phyloP scores from a whole-genome alignment of 2,329 filamentous ascomycete species.

The Lachnellula subtilissima region DNA sequence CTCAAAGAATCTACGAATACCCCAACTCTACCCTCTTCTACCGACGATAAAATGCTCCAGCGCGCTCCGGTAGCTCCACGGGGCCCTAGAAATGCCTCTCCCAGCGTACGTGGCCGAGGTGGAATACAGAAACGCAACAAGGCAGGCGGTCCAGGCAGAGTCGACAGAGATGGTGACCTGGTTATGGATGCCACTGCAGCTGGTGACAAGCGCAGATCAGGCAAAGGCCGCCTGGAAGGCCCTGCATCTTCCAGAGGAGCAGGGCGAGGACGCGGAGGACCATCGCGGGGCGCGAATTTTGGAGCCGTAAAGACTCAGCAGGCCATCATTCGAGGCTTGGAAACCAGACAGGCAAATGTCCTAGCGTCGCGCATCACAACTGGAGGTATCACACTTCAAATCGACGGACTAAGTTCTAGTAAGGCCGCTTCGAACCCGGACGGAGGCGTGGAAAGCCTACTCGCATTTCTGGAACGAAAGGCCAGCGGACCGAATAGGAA shows the following conservation, averaged over 20 bases:
- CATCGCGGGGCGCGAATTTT: conserved; percentile 29
- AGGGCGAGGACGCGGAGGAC: conserved; percentile 30
- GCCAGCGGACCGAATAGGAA: conserved; percentile 43
- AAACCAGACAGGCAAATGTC: conserved; percentile 28
- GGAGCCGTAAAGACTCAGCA: conserved; percentile 23
- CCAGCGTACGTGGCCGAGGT: conserved; percentile 34
- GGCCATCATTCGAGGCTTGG: conserved; percentile 36
- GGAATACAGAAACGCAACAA: conserved; percentile 46
- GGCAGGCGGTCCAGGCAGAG: conserved; percentile 34
- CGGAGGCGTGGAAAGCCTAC: conserved; percentile 59
- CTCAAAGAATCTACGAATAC: not conserved
- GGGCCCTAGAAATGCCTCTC: conserved; percentile 24
- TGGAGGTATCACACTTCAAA: conserved; percentile 28
- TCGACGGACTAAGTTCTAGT: conserved; percentile 63
- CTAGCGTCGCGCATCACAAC: conserved; percentile 23
- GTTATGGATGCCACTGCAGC: conserved; percentile 47
- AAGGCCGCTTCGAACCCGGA: conserved; percentile 63
- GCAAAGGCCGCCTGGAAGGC: conserved; percentile 20
- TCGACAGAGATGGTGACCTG: conserved; percentile 58
- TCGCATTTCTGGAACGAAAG: conserved; percentile 69
- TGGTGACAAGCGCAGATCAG: conserved; percentile 23
- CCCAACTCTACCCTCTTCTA: not conserved
- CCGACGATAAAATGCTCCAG: conserved; percentile 11
- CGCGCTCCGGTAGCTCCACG: conserved; percentile 21
- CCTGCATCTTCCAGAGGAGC: conserved; percentile 11